Evolutionary conservation across 2,329 filamentous ascomycete genomes (phyloP).

Genomic region (Scedosporium apiospermum): DNA sequence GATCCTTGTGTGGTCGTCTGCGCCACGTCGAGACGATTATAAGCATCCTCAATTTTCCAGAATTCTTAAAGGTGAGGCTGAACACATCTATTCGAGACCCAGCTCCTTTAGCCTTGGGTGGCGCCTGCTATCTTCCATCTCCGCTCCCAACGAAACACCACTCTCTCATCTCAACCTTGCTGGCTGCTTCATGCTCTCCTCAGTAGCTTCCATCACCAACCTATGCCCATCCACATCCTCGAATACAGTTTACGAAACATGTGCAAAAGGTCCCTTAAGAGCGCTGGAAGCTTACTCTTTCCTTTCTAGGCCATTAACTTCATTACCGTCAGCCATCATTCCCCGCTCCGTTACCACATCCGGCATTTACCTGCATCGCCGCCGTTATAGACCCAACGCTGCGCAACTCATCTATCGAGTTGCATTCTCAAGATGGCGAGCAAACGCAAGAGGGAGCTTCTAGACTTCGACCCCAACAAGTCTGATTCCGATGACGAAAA

Average conservation of each 20-base stretch:
- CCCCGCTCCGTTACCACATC: background rate
- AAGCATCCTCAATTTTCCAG: background rate
- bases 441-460: slow-evolving; percentile 49
- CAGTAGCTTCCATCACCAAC: too few species aligned
- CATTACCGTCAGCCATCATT: background rate
- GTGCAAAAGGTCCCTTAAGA: too few species aligned
- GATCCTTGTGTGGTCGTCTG: background rate
- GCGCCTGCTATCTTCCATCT: too few species aligned
- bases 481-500: slow-evolving; percentile 59
- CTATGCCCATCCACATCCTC: too few species aligned
- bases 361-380: background rate
- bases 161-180: too few species aligned
- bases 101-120: too few species aligned
- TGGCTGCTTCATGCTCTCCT: too few species aligned
- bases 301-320: background rate
- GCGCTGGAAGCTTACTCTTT: too few species aligned
- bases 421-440: background rate
- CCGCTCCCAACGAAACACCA: too few species aligned
- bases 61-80: background rate
- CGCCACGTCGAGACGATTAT: background rate
- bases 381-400: background rate
- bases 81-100: background rate
- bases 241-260: too few species aligned
- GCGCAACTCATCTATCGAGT: background rate
- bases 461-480: slow-evolving; percentile 56